Evolutionary conservation across 352 stramenopile species (phyloP).

Genomic region (Globisporangium uncinulatum): DNA sequence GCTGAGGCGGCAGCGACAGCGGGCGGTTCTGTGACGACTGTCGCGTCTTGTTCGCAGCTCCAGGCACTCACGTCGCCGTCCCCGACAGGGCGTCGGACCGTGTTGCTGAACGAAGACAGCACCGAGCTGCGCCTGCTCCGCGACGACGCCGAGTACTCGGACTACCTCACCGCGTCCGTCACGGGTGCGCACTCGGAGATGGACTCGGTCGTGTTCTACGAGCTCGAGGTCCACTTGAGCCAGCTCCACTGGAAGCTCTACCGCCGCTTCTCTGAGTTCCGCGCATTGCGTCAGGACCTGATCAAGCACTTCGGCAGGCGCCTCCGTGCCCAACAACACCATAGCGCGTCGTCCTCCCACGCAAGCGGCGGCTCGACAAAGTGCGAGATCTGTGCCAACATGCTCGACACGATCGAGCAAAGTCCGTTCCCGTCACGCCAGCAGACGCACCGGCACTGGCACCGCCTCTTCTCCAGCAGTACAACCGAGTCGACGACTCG

Average conservation of each 20-base stretch:
- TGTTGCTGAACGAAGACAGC: constrained; percentile 27
- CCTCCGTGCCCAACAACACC: constrained; percentile 18
- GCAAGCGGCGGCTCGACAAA: background rate
- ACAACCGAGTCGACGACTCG: background rate
- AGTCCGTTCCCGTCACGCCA: constrained; percentile 42
- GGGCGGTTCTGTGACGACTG: background rate
- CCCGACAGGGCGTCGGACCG: constrained; percentile 8
- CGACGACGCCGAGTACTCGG: constrained; percentile 76
- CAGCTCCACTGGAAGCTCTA: constrained; percentile 52
- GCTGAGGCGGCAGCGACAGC: background rate
- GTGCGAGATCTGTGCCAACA: constrained; percentile 60
- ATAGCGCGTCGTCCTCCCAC: background rate
- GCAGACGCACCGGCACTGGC: constrained; percentile 22
- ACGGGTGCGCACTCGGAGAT: constrained; percentile 42
- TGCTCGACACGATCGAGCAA: constrained; percentile 49
- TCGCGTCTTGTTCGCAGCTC: constrained; percentile 1
- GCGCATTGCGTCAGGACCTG: constrained; percentile 42
- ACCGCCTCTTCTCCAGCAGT: constrained; percentile 15
- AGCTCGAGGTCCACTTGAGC: constrained; percentile 61
- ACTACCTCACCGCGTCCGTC: constrained; percentile 51
- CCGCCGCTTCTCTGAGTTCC: constrained; percentile 76
- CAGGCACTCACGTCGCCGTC: constrained; percentile 1
- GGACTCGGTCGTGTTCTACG: constrained; percentile 60
- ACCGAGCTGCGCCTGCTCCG: constrained; percentile 51
- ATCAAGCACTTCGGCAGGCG: constrained; percentile 47